Conservation (phyloP, 805 yeast species). For the Ogataea siamensis region DNA sequence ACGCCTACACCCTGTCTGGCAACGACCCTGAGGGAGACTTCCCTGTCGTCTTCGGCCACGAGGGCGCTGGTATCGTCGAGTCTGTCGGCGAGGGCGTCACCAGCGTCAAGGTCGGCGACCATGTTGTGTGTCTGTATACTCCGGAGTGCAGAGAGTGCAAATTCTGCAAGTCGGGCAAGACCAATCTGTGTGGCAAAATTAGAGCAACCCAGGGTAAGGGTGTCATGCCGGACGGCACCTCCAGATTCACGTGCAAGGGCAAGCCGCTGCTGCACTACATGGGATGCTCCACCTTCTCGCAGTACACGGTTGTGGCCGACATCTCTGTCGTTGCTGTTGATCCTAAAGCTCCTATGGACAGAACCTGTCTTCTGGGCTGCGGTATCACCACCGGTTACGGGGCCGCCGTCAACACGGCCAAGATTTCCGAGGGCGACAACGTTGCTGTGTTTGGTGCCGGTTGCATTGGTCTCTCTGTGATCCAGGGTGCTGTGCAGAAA, state of each 20-base stretch:
- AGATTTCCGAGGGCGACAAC: conserved; percentile 85
- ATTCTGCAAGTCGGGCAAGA: conserved; percentile 92
- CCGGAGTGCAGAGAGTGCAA: conserved; percentile 96
- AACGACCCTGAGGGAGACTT: conserved; percentile 95
- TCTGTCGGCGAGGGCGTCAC: conserved; percentile 93
- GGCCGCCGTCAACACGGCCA: conserved; percentile 92
- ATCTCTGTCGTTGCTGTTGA: conserved; percentile 93
- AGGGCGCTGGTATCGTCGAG: conserved; percentile 97
- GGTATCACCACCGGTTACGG: conserved; percentile 99
- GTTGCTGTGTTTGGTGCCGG: conserved; percentile 98
- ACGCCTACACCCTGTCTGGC: conserved; percentile 94
- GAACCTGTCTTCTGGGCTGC: conserved; percentile 92
- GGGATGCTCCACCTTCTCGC: conserved; percentile 98
- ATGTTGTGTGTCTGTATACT: conserved; percentile 90
- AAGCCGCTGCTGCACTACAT: conserved; percentile 84
- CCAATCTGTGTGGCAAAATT: conserved; percentile 92
- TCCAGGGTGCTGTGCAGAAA: conserved; percentile 88
- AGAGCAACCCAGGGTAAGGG: conserved; percentile 98
- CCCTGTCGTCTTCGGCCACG: conserved; percentile 94
- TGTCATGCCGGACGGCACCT: conserved; percentile 97
- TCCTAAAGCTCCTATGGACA: conserved; percentile 77
- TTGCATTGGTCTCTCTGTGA: conserved; percentile 92
- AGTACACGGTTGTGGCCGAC: conserved; percentile 97
- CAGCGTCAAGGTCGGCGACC: conserved; percentile 87
- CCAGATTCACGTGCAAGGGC: conserved; percentile 85